Evolutionary conservation across 345 rosid species (phyloP).

Genomic region (Citrus maxima): DNA sequence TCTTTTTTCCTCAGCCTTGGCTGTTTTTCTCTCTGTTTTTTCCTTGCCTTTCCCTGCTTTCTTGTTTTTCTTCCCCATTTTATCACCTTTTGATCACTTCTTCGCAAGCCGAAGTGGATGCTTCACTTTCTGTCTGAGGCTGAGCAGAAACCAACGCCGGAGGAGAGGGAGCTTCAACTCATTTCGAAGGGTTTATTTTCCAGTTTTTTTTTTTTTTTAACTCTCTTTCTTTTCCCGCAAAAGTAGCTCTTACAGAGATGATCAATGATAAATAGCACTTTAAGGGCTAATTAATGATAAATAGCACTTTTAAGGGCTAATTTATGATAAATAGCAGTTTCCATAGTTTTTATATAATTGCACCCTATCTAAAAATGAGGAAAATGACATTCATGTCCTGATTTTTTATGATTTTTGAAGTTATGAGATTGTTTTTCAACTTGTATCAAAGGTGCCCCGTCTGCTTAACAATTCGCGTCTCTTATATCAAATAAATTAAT

Average conservation of each 20-base stretch:
- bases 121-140: neutral
- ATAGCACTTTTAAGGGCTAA: neutral
- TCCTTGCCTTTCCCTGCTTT: slow-evolving; percentile 91
- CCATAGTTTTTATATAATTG: neutral
- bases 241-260: neutral
- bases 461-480: too few relatives aligned
- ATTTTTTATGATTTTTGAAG: too few relatives aligned
- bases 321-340: neutral
- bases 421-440: neutral
- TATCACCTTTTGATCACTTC: neutral
- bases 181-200: neutral
- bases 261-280: neutral
- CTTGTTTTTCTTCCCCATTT: slow-evolving; percentile 96
- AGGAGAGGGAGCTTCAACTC: neutral
- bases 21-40: slow-evolving; percentile 82
- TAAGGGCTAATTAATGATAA: neutral
- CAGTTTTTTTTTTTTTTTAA: too few relatives aligned
- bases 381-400: neutral
- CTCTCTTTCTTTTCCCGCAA: neutral
- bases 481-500: too few relatives aligned
- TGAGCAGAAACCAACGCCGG: neutral
- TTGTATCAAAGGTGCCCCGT: too few relatives aligned
- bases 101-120: neutral
- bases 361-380: neutral
- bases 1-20: slow-evolving; percentile 82